Conservation (phyloP, 495 filamentous ascomycete species). For the Schizothecium vesticola region DNA sequence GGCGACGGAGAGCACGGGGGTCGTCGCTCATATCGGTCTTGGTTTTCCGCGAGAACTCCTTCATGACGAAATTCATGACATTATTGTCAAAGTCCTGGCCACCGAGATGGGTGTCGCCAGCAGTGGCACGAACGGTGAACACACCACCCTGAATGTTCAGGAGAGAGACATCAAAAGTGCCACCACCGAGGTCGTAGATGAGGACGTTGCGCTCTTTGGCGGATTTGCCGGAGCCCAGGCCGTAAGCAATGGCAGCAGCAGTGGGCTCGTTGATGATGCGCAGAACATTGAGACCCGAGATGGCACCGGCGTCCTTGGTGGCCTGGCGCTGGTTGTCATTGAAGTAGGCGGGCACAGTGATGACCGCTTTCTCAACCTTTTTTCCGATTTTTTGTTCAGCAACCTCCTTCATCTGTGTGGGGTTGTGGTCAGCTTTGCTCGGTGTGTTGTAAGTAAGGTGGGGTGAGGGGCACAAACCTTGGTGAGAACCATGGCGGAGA, state of each 20-base stretch:
- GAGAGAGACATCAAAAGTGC: constrained; percentile 99
- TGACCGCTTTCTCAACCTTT: constrained; percentile 96
- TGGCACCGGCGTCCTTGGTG: constrained; percentile 97
- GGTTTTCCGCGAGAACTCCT: constrained; percentile 87
- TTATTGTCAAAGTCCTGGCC: constrained; percentile 99
- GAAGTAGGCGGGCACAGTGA: constrained; percentile 99
- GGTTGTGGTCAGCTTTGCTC: background rate
- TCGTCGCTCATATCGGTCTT: constrained; percentile 81
- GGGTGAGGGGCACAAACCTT: constrained; percentile 53
- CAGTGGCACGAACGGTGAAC: constrained; percentile 98
- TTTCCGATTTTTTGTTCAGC: constrained; percentile 94
- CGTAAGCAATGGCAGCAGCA: constrained; percentile 94
- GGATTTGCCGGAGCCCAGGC: constrained; percentile 87
- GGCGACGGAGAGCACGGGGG: constrained; percentile 93
- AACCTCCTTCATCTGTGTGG: constrained; percentile 84
- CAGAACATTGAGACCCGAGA: constrained; percentile 94
- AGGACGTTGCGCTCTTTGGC: constrained; percentile 97
- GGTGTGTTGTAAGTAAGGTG: background rate
- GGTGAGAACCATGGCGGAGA: constrained; percentile 90
- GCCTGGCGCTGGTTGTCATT: constrained; percentile 99
- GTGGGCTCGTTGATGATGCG: constrained; percentile 99
- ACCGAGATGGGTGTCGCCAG: constrained; percentile 96
- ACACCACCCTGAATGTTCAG: constrained; percentile 97
- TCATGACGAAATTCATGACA: too few species aligned
- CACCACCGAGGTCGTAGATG: constrained; percentile 99